A percentile compares a stretch with the other conserved stretches of the same genome.
These are phyloP conservation scores for Leccinum glutinopallens DNA, from an alignment of 1,284 basidiomycete species.

Conservation along the genomic window DNA sequence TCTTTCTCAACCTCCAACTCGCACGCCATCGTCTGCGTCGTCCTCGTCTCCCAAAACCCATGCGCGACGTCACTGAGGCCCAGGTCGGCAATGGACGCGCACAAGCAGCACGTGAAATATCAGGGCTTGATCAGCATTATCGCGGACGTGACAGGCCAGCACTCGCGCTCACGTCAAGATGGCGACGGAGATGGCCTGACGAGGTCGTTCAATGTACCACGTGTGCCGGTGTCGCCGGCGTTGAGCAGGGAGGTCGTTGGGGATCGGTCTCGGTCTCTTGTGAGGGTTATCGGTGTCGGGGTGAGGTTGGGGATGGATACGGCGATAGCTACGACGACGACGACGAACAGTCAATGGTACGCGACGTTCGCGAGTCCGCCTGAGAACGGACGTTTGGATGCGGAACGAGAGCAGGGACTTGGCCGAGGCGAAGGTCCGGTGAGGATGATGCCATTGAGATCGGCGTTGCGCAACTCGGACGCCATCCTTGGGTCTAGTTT, in stretches of 20 bases:
- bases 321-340: background rate
- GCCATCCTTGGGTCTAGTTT: too few species aligned
- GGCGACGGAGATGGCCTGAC: background rate
- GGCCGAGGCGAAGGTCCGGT: background rate
- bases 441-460: background rate
- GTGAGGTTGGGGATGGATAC: background rate
- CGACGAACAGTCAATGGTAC: background rate
- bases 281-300: too few species aligned
- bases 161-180: too few species aligned
- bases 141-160: too few species aligned
- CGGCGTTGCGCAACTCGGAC: too few species aligned
- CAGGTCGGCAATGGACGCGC: too few species aligned
- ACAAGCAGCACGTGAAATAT: too few species aligned
- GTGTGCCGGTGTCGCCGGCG: slow-evolving; percentile 45
- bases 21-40: background rate
- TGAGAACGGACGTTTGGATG: too few species aligned
- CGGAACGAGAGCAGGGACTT: too few species aligned
- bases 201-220: slow-evolving; percentile 20
- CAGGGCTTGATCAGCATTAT: too few species aligned
- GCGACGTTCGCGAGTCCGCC: background rate
- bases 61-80: too few species aligned
- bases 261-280: background rate
- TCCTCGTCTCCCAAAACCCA: background rate
- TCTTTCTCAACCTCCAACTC: too few species aligned
- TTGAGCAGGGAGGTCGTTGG: background rate